phyloP scores from a whole-genome alignment of 2,329 filamentous ascomycete species.

The Botryotinia globosa region DNA sequence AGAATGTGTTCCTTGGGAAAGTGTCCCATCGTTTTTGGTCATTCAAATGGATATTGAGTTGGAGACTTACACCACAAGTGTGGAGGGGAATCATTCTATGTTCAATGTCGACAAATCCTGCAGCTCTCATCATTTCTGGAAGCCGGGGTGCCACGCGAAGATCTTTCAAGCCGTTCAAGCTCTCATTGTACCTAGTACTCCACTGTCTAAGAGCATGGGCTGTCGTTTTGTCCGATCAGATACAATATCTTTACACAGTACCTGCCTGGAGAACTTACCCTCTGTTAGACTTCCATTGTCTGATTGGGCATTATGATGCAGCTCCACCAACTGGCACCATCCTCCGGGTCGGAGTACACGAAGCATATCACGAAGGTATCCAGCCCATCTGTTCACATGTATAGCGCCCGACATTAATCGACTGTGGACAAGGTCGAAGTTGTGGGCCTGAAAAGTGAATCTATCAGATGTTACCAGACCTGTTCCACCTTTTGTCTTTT shows the following conservation, averaged over 20 bases:
- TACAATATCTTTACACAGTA: background rate
- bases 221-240: slow-evolving; percentile 14
- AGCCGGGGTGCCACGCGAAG: slow-evolving; percentile 62
- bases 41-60: background rate
- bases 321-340: slow-evolving; percentile 86
- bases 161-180: slow-evolving; percentile 63
- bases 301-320: slow-evolving; percentile 82
- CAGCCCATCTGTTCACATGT: slow-evolving; percentile 60
- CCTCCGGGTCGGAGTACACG: slow-evolving; percentile 70
- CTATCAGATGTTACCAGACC: slow-evolving; percentile 37
- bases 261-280: slow-evolving; percentile 41
- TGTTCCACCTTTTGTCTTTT: background rate
- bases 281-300: slow-evolving; percentile 75
- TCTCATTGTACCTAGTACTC: slow-evolving; percentile 63
- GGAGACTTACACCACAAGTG: slow-evolving; percentile 50
- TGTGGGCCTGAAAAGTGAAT: slow-evolving; percentile 65
- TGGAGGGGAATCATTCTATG: slow-evolving; percentile 63
- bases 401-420: slow-evolving; percentile 35
- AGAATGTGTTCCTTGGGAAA: background rate
- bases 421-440: slow-evolving; percentile 81
- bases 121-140: slow-evolving; percentile 35
- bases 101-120: slow-evolving; percentile 68
- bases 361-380: slow-evolving; percentile 74
- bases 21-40: background rate
- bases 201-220: slow-evolving; percentile 64